Base-by-base conservation (phyloP, 805 yeast genomes). In the Metschnikowia drakensbergensis region DNA sequence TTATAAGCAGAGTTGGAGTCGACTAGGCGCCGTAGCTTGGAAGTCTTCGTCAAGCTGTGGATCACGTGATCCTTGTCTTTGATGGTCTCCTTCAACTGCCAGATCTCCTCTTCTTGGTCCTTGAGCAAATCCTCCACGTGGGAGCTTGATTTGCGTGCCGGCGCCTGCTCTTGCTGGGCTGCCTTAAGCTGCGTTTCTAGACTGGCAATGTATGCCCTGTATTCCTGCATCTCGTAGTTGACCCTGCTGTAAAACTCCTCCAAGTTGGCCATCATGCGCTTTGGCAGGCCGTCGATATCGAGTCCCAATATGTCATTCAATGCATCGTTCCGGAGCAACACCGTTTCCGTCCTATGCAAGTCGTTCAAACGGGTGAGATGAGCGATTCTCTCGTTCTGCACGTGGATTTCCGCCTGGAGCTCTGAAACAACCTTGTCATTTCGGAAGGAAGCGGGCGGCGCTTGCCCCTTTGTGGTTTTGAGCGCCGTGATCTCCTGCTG, bases 61-160 rank as follows among this genome's bases (percentile, higher is more conserved):
- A 90, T 86, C 54, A 90, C 83, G 40, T 83, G 82, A 56, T 89
- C 96, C 63, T 89, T 90, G 53, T 86, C 87, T 40, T 77, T 75
- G 34, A 87, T 59, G 38, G 78, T 73, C 43, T 80, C 84, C 57
- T 77, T 76, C 54, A 91, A 69, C 44, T 83, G 88, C 41, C 67
- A 57, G 10, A 90, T 79, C 58, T 86, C 92, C 42, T 82, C 65
- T 88, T 79, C 83, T 55, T 83, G 84, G 38, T 83, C 86, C 52
- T 73, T 72, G 48, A 82, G 58, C 6, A 81, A 56, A 30, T 65
- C 60, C 26, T 67, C 67, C 53, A 1, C 54, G 34, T 5, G 38
- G 6, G 7, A 34, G 23, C 9, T 22, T 22, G 11, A 23, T 9
- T 17, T 9, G 29, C 6, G n/a, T 4, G n/a, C 17, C 7, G 42